These are phyloP conservation scores for Musa acuminata DNA, from an alignment of 176 grass and related monocot genomes.

Conservation along the genomic window DNA sequence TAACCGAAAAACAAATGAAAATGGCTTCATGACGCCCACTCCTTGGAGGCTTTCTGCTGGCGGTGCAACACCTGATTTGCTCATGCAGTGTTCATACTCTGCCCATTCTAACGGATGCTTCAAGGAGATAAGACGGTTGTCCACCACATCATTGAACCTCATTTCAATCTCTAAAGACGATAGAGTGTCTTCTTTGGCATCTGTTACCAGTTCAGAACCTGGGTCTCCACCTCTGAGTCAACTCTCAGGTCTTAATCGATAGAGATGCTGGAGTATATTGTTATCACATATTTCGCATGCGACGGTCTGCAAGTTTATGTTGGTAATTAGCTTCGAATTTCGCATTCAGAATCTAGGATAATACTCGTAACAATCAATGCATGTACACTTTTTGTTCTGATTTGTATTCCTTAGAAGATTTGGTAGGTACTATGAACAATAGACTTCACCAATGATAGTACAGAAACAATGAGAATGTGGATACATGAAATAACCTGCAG, in stretches of 20 bases:
- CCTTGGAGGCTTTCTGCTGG: conserved; percentile 41
- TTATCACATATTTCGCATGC: no score
- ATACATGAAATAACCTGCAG: not conserved
- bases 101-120: conserved; percentile 48
- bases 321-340: not conserved
- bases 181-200: conserved; percentile 62
- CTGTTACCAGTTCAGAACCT: conserved; percentile 64
- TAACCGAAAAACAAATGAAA: conserved; percentile 24
- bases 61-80: conserved; percentile 53
- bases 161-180: conserved; percentile 50
- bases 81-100: conserved; percentile 65
- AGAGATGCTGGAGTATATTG: no score
- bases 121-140: conserved; percentile 36
- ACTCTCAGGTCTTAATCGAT: not conserved
- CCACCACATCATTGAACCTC: conserved; percentile 35
- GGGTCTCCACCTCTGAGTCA: conserved; percentile 36
- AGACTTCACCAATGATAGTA: not conserved
- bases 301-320: no score
- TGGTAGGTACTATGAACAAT: not conserved
- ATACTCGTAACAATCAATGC: not conserved
- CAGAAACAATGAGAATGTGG: not conserved
- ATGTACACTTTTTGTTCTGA: not conserved
- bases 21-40: conserved; percentile 68
- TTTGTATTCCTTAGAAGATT: not conserved
- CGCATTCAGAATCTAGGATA: not conserved